A percentile compares a stretch with the other conserved stretches of the same genome.
Evolutionary conservation across 768 basidiomycete species (phyloP).

Genomic region (Kwoniella newhampshirensis): DNA sequence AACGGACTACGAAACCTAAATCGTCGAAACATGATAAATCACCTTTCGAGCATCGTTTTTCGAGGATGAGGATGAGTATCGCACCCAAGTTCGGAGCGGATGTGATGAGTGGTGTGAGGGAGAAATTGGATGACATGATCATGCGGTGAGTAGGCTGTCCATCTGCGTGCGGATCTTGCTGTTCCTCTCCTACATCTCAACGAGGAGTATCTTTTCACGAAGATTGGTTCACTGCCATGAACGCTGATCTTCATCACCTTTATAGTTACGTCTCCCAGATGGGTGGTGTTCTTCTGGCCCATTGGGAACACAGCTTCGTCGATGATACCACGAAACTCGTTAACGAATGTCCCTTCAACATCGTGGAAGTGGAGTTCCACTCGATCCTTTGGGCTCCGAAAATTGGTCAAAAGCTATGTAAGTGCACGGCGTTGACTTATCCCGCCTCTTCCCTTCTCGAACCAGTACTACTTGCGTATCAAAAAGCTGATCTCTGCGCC

Average conservation of each 20-base stretch:
- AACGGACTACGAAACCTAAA: not conserved
- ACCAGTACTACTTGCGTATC: too few relatives aligned
- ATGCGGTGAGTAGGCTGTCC: conserved; percentile 70
- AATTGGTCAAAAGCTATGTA: conserved; percentile 76
- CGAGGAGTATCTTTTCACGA: too few relatives aligned
- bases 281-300: conserved; percentile 79
- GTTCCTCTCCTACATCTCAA: too few relatives aligned
- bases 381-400: conserved; percentile 85
- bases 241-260: not conserved
- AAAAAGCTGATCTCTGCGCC: conserved; percentile 1
- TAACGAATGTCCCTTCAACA: conserved; percentile 80
- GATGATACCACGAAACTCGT: conserved; percentile 66
- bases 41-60: conserved; percentile 61
- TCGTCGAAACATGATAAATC: conserved; percentile 51
- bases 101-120: conserved; percentile 72
- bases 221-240: too few relatives aligned
- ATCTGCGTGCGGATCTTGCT: not conserved
- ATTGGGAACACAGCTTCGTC: conserved; percentile 73
- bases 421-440: conserved; percentile 41
- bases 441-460: not conserved
- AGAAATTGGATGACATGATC: conserved; percentile 89
- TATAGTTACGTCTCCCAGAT: conserved; percentile 82
- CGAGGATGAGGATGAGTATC: conserved; percentile 65
- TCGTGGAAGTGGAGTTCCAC: conserved; percentile 73
- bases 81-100: conserved; percentile 77